A percentile compares a stretch with the other conserved stretches of the same genome.
These are phyloP conservation scores for Juncus inflexus DNA, from an alignment of 176 grass and related monocot genomes.

Conservation along the genomic window DNA sequence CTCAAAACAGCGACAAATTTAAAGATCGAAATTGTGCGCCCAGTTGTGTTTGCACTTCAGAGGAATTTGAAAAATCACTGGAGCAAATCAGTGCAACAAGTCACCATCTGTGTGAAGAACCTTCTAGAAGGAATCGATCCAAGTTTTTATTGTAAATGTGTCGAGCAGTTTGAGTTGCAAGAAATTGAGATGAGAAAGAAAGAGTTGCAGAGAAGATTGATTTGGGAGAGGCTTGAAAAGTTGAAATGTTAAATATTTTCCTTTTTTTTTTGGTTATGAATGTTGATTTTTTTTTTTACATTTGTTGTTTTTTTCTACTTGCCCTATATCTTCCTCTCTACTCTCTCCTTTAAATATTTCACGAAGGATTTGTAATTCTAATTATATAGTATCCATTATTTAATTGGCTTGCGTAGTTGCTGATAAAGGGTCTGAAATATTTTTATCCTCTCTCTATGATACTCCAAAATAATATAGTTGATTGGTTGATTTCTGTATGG, in stretches of 20 bases:
- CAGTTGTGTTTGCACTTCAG: slow-evolving; percentile 51
- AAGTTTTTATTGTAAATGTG: slow-evolving; percentile 43
- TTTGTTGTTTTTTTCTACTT: too few species aligned
- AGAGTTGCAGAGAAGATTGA: slow-evolving; percentile 31
- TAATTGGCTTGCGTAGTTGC: too few species aligned
- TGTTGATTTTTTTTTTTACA: too few species aligned
- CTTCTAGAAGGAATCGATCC: slow-evolving; percentile 58
- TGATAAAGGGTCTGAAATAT: too few species aligned
- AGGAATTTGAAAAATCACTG: slow-evolving; percentile 68
- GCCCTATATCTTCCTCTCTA: too few species aligned
- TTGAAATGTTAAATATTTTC: neutral
- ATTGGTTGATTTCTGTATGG: too few species aligned
- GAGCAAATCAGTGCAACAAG: slow-evolving; percentile 80
- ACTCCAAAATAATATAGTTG: too few species aligned
- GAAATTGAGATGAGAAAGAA: slow-evolving; percentile 16
- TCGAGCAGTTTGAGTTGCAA: slow-evolving; percentile 26
- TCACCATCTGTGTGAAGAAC: slow-evolving; percentile 50
- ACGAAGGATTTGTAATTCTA: too few species aligned
- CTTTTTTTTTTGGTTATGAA: too few species aligned
- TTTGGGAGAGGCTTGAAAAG: slow-evolving; percentile 55
- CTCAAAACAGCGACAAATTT: slow-evolving; percentile 42
- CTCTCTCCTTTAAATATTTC: too few species aligned
- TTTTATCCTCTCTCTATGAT: too few species aligned
- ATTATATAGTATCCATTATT: too few species aligned
- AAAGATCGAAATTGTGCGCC: slow-evolving; percentile 50